A percentile compares a stretch with the other conserved stretches of the same genome.
These are phyloP conservation scores for Trichoderma cornu-damae DNA, from an alignment of 2,329 filamentous ascomycete species.

Conservation along the genomic window DNA sequence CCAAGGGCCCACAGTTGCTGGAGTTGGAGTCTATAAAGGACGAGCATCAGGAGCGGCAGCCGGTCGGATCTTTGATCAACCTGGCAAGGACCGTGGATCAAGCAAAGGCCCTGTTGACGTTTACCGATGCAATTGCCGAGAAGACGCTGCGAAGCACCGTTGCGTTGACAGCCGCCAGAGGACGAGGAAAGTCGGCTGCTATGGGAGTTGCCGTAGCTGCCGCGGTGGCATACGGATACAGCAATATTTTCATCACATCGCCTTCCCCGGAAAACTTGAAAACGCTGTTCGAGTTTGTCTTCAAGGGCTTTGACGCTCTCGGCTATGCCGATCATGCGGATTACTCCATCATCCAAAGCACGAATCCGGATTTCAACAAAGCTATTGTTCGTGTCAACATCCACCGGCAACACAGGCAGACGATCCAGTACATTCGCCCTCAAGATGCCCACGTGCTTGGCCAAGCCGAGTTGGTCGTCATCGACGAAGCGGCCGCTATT, in stretches of 20 bases:
- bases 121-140: conserved; percentile 92
- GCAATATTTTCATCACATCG: conserved; percentile 98
- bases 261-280: conserved; percentile 98
- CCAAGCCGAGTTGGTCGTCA: conserved; percentile 90
- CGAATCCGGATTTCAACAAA: conserved; percentile 98
- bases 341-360: conserved; percentile 97
- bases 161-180: conserved; percentile 85
- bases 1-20: conserved; percentile 63
- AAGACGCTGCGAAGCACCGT: conserved; percentile 94
- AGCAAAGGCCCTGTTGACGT: conserved; percentile 92
- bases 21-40: conserved; percentile 88
- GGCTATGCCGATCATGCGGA: conserved; percentile 93
- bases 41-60: conserved; percentile 75
- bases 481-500: conserved; percentile 96
- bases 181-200: conserved; percentile 93
- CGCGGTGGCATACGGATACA: conserved; percentile 92
- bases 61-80: conserved; percentile 76
- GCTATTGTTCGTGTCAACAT: conserved; percentile 96
- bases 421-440: conserved; percentile 96
- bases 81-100: conserved; percentile 91
- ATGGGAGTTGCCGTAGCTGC: conserved; percentile 91
- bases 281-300: conserved; percentile 95
- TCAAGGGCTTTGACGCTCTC: conserved; percentile 94
- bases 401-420: conserved; percentile 89
- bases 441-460: conserved; percentile 93